A percentile compares a stretch with the other conserved stretches of the same genome.
phyloP scores from a whole-genome alignment of 345 rosid genomes.

The Gynandropsis gynandra region DNA sequence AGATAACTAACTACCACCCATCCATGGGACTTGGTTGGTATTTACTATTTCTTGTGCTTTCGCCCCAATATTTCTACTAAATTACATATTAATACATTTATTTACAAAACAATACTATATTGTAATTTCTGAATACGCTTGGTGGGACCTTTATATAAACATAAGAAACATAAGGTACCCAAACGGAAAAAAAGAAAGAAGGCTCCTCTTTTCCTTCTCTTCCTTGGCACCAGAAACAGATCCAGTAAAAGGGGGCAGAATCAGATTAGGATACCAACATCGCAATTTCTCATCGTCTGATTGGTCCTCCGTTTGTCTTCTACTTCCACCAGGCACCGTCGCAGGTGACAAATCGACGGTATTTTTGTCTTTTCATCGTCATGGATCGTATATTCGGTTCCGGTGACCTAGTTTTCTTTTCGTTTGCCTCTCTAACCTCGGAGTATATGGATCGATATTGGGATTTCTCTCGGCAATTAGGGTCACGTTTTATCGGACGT shows the following conservation, averaged over 20 bases:
- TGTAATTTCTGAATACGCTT: background rate
- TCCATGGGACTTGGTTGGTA: too few species aligned
- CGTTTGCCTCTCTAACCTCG: background rate
- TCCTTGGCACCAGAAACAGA: background rate
- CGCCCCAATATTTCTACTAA: too few species aligned
- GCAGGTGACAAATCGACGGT: constrained; percentile 17
- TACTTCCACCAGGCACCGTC: background rate
- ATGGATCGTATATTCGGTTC: background rate
- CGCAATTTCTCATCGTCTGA: constrained; percentile 1
- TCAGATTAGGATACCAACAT: constrained; percentile 10
- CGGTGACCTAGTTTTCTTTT: constrained; percentile 15
- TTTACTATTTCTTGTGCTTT: too few species aligned
- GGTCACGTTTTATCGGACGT: background rate
- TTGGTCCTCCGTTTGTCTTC: background rate
- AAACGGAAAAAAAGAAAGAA: constrained; percentile 4
- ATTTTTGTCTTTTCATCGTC: background rate
- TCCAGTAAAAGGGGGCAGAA: background rate
- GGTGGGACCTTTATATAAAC: constrained; percentile 5
- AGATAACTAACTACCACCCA: too few species aligned
- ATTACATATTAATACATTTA: background rate
- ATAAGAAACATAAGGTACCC: constrained; percentile 1
- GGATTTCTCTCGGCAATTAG: background rate
- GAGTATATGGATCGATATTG: background rate
- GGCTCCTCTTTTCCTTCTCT: background rate
- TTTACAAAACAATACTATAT: background rate